phyloP scores from a whole-genome alignment of 2,329 filamentous ascomycete species.

The Fusarium concolor region DNA sequence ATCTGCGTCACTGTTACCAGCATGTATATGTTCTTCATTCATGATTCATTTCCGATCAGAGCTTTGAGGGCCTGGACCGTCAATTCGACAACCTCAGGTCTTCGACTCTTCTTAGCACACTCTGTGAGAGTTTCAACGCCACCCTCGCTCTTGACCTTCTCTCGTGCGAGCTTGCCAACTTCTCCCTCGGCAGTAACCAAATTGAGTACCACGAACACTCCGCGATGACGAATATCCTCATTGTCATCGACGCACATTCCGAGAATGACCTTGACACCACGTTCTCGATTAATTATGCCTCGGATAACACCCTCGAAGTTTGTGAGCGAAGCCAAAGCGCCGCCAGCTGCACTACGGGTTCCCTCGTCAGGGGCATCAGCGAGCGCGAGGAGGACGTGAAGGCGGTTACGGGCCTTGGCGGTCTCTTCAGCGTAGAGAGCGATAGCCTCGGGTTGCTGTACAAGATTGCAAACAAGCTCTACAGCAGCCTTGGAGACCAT shows the following conservation, averaged over 20 bases:
- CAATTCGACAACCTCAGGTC: constrained; percentile 76
- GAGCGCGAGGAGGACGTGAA: constrained; percentile 88
- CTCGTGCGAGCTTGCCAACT: constrained; percentile 69
- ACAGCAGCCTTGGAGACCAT: constrained; percentile 85
- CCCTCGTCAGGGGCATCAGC: constrained; percentile 85
- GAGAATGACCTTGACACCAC: constrained; percentile 83
- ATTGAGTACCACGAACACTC: constrained; percentile 80
- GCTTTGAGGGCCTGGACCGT: constrained; percentile 79
- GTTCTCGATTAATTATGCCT: constrained; percentile 75
- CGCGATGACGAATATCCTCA: constrained; percentile 76
- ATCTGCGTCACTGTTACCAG: constrained; percentile 7
- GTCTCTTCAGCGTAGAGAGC: constrained; percentile 76
- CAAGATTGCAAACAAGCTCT: constrained; percentile 92
- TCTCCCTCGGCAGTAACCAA: constrained; percentile 75
- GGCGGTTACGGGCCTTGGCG: constrained; percentile 74
- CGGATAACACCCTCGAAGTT: constrained; percentile 80
- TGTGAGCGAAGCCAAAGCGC: constrained; percentile 86
- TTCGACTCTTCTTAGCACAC: constrained; percentile 75
- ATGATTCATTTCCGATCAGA: constrained; percentile 60
- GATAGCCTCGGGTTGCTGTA: constrained; percentile 74
- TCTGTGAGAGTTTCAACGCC: constrained; percentile 77
- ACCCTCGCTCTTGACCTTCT: constrained; percentile 69
- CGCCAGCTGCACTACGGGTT: constrained; percentile 86
- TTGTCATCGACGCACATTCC: constrained; percentile 79
- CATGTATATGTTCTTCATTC: constrained; percentile 19